These are phyloP conservation scores for Boletus vinaceobasis DNA, from an alignment of 768 basidiomycete species.

Conservation along the genomic window DNA sequence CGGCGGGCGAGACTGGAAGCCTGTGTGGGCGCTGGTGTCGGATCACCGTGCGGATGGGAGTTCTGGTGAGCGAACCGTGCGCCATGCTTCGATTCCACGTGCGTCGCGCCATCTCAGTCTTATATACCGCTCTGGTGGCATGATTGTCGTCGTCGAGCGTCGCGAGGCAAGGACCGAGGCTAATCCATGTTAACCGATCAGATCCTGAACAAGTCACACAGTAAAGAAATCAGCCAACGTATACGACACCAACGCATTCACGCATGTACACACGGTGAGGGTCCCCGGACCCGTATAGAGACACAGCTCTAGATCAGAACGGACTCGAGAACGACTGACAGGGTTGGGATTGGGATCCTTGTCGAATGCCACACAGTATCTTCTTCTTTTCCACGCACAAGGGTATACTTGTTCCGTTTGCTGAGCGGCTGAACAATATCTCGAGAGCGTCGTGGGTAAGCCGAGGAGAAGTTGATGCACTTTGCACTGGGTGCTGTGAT, in stretches of 20 bases:
- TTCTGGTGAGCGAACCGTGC: not conserved
- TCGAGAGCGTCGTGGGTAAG: slow-evolving; percentile 6
- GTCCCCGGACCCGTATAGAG: not conserved
- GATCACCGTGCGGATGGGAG: slow-evolving; percentile 2
- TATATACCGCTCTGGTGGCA: not conserved
- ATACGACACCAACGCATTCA: not conserved
- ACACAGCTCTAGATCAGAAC: not conserved
- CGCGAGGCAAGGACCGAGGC: not conserved
- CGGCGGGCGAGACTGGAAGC: not conserved
- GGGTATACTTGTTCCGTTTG: not conserved
- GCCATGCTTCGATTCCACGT: not conserved
- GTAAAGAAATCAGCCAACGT: not conserved
- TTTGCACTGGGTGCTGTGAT: slow-evolving; percentile 1
- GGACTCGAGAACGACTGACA: not conserved
- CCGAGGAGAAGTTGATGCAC: slow-evolving; percentile 11
- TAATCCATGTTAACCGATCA: slow-evolving; percentile 9
- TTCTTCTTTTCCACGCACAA: not conserved
- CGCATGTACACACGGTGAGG: not conserved
- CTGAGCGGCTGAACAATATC: not conserved
- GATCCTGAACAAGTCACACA: not conserved
- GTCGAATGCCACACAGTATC: not conserved
- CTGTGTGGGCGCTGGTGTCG: not conserved
- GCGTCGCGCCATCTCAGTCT: not conserved
- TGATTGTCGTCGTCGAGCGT: slow-evolving; percentile 3
- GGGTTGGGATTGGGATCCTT: not conserved